phyloP scores from a whole-genome alignment of 176 grass and related monocot species.

The Thinopyrum elongatum region DNA sequence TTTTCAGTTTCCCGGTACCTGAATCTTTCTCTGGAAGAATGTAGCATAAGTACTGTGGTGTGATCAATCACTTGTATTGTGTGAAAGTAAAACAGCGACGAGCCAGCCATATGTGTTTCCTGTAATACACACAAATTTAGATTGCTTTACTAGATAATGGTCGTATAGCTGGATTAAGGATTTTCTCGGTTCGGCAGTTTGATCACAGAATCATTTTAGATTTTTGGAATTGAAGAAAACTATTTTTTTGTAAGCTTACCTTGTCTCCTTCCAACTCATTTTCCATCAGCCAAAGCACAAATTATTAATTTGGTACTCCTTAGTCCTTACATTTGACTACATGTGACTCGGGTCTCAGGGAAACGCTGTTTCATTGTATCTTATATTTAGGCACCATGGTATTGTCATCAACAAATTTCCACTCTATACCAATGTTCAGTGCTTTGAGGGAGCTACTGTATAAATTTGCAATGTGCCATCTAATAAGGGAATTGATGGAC shows the following conservation, averaged over 20 bases:
- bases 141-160: background rate
- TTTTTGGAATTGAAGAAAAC: too few relatives aligned
- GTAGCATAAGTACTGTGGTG: background rate
- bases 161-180: background rate
- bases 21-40: slow-evolving; percentile 13
- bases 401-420: background rate
- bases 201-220: too few relatives aligned
- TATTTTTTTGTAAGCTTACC: too few relatives aligned
- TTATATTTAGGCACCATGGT: background rate
- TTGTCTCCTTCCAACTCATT: too few relatives aligned
- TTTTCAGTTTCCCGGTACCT: background rate
- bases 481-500: background rate
- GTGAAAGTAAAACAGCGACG: too few relatives aligned
- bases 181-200: too few relatives aligned
- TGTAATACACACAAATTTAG: background rate
- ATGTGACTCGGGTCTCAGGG: background rate
- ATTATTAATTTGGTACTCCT: background rate
- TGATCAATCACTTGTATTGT: background rate
- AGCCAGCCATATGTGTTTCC: background rate
- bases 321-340: background rate
- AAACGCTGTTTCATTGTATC: background rate
- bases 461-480: background rate
- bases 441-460: background rate
- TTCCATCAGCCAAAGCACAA: too few relatives aligned
- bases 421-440: background rate